Percentiles rank a stretch among this genome's conserved stretches.
These are phyloP conservation scores for Caloboletus firmus DNA, from an alignment of 1,284 basidiomycete genomes.

Conservation along the genomic window DNA sequence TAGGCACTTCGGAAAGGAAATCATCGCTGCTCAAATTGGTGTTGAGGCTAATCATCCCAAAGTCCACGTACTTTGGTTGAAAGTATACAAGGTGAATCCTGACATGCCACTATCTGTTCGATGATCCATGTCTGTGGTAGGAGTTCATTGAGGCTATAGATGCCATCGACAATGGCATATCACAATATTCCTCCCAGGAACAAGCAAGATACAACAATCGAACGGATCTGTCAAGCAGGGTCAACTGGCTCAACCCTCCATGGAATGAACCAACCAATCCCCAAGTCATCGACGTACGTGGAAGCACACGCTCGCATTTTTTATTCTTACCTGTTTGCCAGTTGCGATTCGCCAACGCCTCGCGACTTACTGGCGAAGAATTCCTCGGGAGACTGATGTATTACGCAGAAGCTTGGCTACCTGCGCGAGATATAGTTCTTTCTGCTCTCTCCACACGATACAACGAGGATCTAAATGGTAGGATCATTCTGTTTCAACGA, in stretches of 20 bases:
- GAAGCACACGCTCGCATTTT: not conserved
- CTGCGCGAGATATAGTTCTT: slow-evolving; percentile 83
- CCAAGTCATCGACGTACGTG: slow-evolving; percentile 64
- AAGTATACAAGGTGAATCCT: slow-evolving; percentile 72
- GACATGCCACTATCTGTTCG: not conserved
- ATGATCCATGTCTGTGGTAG: slow-evolving; percentile 37
- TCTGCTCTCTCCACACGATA: slow-evolving; percentile 65
- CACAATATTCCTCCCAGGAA: slow-evolving; percentile 65
- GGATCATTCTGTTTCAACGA: slow-evolving; percentile 79
- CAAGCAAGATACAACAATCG: slow-evolving; percentile 70
- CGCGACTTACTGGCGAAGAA: slow-evolving; percentile 81
- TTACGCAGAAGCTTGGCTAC: slow-evolving; percentile 89
- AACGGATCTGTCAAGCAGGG: slow-evolving; percentile 83
- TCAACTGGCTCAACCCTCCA: slow-evolving; percentile 81
- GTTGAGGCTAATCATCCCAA: slow-evolving; percentile 56
- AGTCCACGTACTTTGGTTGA: slow-evolving; percentile 80
- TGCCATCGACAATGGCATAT: slow-evolving; percentile 94
- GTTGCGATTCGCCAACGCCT: slow-evolving; percentile 80
- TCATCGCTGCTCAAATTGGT: slow-evolving; percentile 70
- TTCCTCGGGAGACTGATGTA: slow-evolving; percentile 83
- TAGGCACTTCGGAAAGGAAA: slow-evolving; percentile 91
- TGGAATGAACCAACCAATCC: slow-evolving; percentile 81
- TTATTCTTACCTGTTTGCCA: slow-evolving; percentile 34
- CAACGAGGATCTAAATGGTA: slow-evolving; percentile 68
- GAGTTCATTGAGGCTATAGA: slow-evolving; percentile 96